These are phyloP conservation scores for Aspergillus conjunctus DNA, from an alignment of 495 filamentous ascomycete species.

Conservation along the genomic window DNA sequence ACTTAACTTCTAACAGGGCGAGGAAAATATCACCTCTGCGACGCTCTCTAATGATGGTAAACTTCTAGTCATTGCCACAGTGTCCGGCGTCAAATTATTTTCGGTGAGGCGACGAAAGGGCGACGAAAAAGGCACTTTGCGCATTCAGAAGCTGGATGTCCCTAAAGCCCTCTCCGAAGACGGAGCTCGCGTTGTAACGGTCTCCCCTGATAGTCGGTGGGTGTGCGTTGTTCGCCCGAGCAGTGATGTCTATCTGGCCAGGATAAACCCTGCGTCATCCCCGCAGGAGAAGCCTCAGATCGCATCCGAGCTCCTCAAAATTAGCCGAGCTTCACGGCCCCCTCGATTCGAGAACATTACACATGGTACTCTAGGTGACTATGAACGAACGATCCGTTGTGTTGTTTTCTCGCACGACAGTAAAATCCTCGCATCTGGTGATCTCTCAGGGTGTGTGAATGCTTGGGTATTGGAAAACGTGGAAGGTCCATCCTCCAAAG, in stretches of 20 bases:
- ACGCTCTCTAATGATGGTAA: constrained; percentile 71
- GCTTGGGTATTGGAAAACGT: constrained; percentile 72
- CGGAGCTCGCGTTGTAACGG: constrained; percentile 67
- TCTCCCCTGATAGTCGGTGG: constrained; percentile 57
- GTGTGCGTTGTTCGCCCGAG: constrained; percentile 55
- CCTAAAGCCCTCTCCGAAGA: constrained; percentile 47
- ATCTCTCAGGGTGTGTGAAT: constrained; percentile 84
- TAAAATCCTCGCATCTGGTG: constrained; percentile 72
- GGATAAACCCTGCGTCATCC: constrained; percentile 40
- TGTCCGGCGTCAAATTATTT: constrained; percentile 78
- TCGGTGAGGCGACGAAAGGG: constrained; percentile 46
- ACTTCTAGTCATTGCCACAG: constrained; percentile 75
- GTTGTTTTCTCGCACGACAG: constrained; percentile 80
- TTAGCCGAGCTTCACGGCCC: constrained; percentile 61
- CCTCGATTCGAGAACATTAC: constrained; percentile 53
- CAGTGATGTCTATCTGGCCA: constrained; percentile 50
- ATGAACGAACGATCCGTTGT: constrained; percentile 74
- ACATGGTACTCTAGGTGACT: constrained; percentile 72
- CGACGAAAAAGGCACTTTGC: constrained; percentile 55
- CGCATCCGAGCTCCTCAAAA: constrained; percentile 49
- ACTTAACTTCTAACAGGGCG: constrained; percentile 52
- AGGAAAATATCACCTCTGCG: constrained; percentile 85
- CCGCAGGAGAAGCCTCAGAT: constrained; percentile 44
- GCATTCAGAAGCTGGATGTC: constrained; percentile 67
- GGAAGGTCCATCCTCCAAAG: constrained; percentile 38